Percentiles rank a stretch among this genome's conserved stretches.
Conservation (phyloP, 108 stramenopile species). For the Nannochloropsis gaditana region DNA sequence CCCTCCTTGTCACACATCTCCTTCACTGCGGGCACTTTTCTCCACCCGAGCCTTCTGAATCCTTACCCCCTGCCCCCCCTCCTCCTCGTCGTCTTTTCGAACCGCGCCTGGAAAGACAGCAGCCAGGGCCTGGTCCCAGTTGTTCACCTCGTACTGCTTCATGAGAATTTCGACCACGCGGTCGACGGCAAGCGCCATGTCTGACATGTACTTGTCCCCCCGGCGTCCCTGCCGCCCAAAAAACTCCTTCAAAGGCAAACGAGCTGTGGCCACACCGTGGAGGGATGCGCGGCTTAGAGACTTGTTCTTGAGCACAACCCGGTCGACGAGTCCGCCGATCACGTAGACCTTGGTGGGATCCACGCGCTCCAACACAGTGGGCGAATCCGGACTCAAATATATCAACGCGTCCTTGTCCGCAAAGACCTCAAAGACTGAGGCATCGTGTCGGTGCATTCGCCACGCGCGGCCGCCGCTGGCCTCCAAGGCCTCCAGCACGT, state of each 20-base stretch:
- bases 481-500: neutral
- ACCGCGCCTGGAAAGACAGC: too few species aligned
- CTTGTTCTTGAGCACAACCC: neutral
- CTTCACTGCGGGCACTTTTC: too few species aligned
- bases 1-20: too few species aligned
- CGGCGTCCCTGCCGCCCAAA: neutral
- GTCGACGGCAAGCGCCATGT: neutral
- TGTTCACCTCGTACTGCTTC: neutral
- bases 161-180: neutral
- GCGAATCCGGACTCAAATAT: slow-evolving; percentile 21
- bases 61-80: too few species aligned
- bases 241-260: slow-evolving; percentile 14
- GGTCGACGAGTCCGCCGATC: slow-evolving; percentile 20
- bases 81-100: too few species aligned
- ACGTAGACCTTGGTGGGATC: slow-evolving; percentile 18
- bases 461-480: neutral
- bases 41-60: too few species aligned
- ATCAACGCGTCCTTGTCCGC: neutral
- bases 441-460: neutral
- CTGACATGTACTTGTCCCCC: neutral
- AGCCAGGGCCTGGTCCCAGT: neutral
- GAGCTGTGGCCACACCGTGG: slow-evolving; percentile 7
- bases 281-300: neutral
- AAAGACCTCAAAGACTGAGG: neutral
- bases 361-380: neutral